phyloP scores from a whole-genome alignment of 2,329 filamentous ascomycete genomes.

The Microdochium nivale region DNA sequence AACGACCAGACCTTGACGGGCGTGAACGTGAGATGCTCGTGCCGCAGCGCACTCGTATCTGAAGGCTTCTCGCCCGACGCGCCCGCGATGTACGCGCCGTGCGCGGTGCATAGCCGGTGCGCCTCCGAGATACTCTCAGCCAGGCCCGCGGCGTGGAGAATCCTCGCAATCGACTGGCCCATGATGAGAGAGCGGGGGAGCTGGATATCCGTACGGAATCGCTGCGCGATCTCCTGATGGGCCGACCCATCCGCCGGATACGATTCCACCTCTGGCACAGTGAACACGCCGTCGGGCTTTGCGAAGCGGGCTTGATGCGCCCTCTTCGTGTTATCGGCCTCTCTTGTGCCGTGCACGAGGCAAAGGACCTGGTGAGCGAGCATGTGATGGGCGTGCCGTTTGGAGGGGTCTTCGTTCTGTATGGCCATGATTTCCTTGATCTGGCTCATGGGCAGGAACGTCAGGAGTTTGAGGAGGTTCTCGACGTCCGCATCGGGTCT shows the following conservation, averaged over 20 bases:
- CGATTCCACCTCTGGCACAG: conserved; percentile 7
- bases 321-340: conserved; percentile 53
- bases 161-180: conserved; percentile 44
- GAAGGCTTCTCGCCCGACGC: conserved; percentile 26
- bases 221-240: conserved; percentile 35
- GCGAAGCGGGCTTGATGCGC: conserved; percentile 44
- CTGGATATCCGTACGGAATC: conserved; percentile 40
- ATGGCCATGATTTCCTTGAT: conserved; percentile 61
- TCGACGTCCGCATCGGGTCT: conserved; percentile 76
- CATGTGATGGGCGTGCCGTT: conserved; percentile 71
- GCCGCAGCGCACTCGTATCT: conserved; percentile 24
- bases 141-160: conserved; percentile 53
- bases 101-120: conserved; percentile 43
- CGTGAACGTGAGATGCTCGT: conserved; percentile 49
- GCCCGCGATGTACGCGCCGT: conserved; percentile 54
- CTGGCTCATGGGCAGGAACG: conserved; percentile 66
- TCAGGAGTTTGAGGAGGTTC: conserved; percentile 78
- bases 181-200: conserved; percentile 50
- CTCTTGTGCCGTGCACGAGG: conserved; percentile 63
- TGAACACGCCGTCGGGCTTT: conserved; percentile 10
- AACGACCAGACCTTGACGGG: conserved; percentile 51
- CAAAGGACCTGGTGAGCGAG: conserved; percentile 77
- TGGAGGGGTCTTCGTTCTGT: conserved; percentile 59
- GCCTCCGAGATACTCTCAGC: conserved; percentile 47
- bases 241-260: conserved; percentile 10